Evolutionary conservation across 345 rosid species (phyloP).

Genomic region (Triadica sebifera): DNA sequence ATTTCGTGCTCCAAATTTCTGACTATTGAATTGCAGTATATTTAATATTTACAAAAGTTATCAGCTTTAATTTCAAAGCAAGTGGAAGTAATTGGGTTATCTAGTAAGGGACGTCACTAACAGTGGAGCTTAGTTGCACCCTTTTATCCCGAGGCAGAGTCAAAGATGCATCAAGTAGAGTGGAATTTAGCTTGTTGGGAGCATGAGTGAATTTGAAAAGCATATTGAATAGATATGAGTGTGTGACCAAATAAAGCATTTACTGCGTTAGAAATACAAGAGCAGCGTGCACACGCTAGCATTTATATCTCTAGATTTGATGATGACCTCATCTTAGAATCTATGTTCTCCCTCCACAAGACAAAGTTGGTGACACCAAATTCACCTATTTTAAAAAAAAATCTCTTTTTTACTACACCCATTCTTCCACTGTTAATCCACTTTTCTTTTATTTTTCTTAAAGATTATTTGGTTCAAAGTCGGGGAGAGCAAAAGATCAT

Average conservation of each 20-base stretch:
- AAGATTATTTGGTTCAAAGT: too few relatives aligned
- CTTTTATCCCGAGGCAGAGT: conserved; percentile 29
- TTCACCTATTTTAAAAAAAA: too few relatives aligned
- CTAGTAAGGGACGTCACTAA: conserved; percentile 15
- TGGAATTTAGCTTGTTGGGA: conserved; percentile 27
- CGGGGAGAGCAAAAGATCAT: neutral
- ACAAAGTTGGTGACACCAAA: conserved; percentile 38
- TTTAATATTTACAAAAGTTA: neutral
- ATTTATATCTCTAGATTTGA: conserved; percentile 64
- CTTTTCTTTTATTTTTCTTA: too few relatives aligned
- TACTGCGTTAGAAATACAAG: conserved; percentile 24
- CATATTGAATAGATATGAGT: conserved; percentile 34
- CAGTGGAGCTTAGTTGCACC: conserved; percentile 19
- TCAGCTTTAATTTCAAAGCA: neutral
- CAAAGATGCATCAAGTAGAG: conserved; percentile 42
- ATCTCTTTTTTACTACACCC: too few relatives aligned
- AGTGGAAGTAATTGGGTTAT: conserved; percentile 10
- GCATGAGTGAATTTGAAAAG: conserved; percentile 29
- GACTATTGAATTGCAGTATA: too few relatives aligned
- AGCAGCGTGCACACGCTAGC: conserved; percentile 60
- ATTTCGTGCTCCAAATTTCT: neutral
- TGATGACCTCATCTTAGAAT: conserved; percentile 63
- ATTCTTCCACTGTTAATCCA: neutral
- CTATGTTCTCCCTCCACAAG: conserved; percentile 56
- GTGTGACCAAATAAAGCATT: conserved; percentile 51